Evolutionary conservation across 2,329 filamentous ascomycete genomes (phyloP), one percentile per base, ranked within the genome.

Genomic region (Fusarium haematococcum): DNA sequence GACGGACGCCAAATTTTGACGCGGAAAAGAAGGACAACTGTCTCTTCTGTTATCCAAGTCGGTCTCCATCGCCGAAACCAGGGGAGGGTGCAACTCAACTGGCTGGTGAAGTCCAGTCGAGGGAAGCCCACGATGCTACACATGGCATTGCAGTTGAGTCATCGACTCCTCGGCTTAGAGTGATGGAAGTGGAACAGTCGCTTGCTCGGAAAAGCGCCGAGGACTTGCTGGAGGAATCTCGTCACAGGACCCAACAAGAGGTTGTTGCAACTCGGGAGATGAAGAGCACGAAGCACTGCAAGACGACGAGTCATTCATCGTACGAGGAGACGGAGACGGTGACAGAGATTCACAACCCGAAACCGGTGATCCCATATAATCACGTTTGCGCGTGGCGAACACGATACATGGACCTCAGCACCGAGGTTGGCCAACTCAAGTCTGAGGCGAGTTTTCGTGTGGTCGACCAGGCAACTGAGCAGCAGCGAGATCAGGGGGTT

Each of bases 371-470:
- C 56, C 80, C 83, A 32, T 79, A 81, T 16, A 81, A 84, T 27
- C 85, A 87, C 67, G 76, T 81, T 10, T 87, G 85, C 71, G 77
- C 76, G 52, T 88, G 81, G 86, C 84, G 83, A 68, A 81, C 84
- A 6, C 81, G 80, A 8, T 87, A 86, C 68, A 74, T 84, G 65
- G 79, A 81, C 20, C 74, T 88, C 65, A 82, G 81, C 39, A 78
- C 82, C 2, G 84, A 87, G 73, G 80, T 86, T 48, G 81, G 85
- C 14, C 79, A 82, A 18, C 79, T 86, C 63, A 85, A 84, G 59
- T 81, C 83, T 5, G 83, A 86, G 70, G 78, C 84, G 39, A 79
- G 81, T 32, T 77, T 77, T 3, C 71, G 64, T 50, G 16, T 25
- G 5, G 50, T 52, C 23, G 73, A 76, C 50, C 70, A 67, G 33